Percentiles rank a stretch among this genome's conserved stretches.
phyloP scores from a whole-genome alignment of 306 rosid species.

The Ammopiptanthus mongolicus region DNA sequence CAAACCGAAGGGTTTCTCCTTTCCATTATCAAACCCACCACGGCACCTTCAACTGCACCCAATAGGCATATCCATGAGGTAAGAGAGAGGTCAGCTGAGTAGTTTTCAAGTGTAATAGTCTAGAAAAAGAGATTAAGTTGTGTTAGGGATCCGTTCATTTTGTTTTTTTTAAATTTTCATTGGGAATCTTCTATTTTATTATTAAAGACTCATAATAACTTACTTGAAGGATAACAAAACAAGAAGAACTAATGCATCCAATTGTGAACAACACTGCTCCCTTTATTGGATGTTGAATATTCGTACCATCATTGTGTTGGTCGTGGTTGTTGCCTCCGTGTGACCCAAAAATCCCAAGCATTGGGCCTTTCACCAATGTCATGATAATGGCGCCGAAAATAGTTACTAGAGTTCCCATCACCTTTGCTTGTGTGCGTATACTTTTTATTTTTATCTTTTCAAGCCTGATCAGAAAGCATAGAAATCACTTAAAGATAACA shows the following conservation, averaged over 20 bases:
- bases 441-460: constrained; percentile 58
- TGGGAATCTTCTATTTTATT: not conserved
- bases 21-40: constrained; percentile 68
- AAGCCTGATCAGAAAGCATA: constrained; percentile 36
- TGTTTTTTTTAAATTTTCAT: not conserved
- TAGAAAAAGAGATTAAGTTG: constrained; percentile 5
- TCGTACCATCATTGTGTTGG: constrained; percentile 27
- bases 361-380: constrained; percentile 79
- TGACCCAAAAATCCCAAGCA: constrained; percentile 43
- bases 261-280: constrained; percentile 61
- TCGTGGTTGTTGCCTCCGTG: constrained; percentile 1
- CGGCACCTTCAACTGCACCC: constrained; percentile 73
- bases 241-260: constrained; percentile 81
- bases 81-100: constrained; percentile 86
- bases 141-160: not conserved
- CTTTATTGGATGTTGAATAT: constrained; percentile 46
- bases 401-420: constrained; percentile 73
- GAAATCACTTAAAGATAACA: not conserved
- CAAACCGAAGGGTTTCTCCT: constrained; percentile 54
- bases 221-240: constrained; percentile 76
- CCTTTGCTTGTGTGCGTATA: constrained; percentile 69
- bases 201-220: not conserved
- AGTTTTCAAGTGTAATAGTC: constrained; percentile 66
- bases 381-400: constrained; percentile 86
- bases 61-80: constrained; percentile 84